Percentiles rank a stretch among this genome's conserved stretches.
These are phyloP conservation scores for Salvia miltiorrhiza DNA, from an alignment of 257 asterid species.

Conservation along the genomic window DNA sequence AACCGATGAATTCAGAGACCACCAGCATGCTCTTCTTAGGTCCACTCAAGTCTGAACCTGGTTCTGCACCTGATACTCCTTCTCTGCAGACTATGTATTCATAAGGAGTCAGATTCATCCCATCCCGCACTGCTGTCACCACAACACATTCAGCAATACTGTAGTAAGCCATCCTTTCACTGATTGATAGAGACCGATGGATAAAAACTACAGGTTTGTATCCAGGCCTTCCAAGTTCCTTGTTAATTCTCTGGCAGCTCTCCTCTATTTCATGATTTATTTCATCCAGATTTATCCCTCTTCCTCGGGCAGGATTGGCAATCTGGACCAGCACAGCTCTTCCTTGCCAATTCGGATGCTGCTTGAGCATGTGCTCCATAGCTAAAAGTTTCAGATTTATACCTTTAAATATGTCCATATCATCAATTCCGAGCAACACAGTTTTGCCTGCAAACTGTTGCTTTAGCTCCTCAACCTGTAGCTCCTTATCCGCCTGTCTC, in stretches of 20 bases:
- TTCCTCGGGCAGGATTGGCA: constrained; percentile 80
- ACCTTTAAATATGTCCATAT: constrained; percentile 91
- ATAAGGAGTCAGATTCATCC: constrained; percentile 90
- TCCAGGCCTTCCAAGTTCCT: constrained; percentile 68
- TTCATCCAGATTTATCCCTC: constrained; percentile 69
- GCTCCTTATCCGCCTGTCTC: constrained; percentile 66
- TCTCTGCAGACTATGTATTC: constrained; percentile 85
- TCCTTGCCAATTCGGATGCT: constrained; percentile 79
- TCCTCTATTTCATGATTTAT: constrained; percentile 69
- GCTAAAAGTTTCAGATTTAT: constrained; percentile 82
- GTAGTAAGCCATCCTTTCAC: constrained; percentile 87
- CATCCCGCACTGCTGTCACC: constrained; percentile 92
- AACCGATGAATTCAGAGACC: constrained; percentile 86
- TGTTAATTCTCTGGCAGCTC: constrained; percentile 61
- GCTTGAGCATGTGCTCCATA: constrained; percentile 80
- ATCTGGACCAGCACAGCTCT: constrained; percentile 84
- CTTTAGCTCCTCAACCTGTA: constrained; percentile 59
- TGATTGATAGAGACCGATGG: constrained; percentile 51
- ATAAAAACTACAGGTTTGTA: constrained; percentile 68
- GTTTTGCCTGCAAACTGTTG: constrained; percentile 72
- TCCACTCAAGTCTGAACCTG: constrained; percentile 47
- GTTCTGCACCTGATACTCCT: constrained; percentile 61
- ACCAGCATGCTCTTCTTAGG: constrained; percentile 90
- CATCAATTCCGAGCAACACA: constrained; percentile 84
- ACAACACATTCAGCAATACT: constrained; percentile 88